Conservation (phyloP, 805 yeast genomes). For the Pichia eremophila region DNA sequence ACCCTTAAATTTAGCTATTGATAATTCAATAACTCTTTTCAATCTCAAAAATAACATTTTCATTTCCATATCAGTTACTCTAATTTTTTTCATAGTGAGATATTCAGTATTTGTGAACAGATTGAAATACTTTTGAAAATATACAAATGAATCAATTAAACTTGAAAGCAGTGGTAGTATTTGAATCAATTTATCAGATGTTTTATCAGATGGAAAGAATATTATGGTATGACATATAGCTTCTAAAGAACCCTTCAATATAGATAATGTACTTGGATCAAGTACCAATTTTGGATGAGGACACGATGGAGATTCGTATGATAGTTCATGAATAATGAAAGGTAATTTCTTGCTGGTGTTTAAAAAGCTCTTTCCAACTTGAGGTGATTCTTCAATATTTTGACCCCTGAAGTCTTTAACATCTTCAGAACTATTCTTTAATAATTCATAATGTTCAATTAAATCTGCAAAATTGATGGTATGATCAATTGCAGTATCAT, state of each 20-base stretch:
- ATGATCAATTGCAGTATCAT: no score
- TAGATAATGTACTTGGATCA: slow-evolving; percentile 37
- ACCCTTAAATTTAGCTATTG: slow-evolving; percentile 51
- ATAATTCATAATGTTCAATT: slow-evolving; percentile 1
- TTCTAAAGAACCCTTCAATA: slow-evolving; percentile 52
- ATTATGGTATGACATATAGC: slow-evolving; percentile 68
- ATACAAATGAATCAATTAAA: slow-evolving; percentile 32
- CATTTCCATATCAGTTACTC: slow-evolving; percentile 8
- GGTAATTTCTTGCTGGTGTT: not conserved
- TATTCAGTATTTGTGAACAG: slow-evolving; percentile 5
- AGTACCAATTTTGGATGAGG: slow-evolving; percentile 56
- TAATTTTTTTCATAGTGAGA: not conserved
- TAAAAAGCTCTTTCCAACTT: not conserved
- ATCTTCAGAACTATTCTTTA: no score
- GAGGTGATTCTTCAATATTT: no score
- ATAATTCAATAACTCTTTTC: slow-evolving; percentile 4
- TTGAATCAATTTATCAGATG: slow-evolving; percentile 34
- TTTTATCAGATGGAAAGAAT: slow-evolving; percentile 34
- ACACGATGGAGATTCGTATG: slow-evolving; percentile 28
- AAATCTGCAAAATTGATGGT: not conserved
- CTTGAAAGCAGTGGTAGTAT: slow-evolving; percentile 50
- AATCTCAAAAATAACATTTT: slow-evolving; percentile 6
- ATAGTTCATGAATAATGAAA: slow-evolving; percentile 2
- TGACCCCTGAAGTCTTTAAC: no score
- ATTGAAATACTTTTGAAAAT: slow-evolving; percentile 27